Evolutionary conservation across 2,329 filamentous ascomycete species (phyloP).

Genomic region (Cladophialophora yegresii): DNA sequence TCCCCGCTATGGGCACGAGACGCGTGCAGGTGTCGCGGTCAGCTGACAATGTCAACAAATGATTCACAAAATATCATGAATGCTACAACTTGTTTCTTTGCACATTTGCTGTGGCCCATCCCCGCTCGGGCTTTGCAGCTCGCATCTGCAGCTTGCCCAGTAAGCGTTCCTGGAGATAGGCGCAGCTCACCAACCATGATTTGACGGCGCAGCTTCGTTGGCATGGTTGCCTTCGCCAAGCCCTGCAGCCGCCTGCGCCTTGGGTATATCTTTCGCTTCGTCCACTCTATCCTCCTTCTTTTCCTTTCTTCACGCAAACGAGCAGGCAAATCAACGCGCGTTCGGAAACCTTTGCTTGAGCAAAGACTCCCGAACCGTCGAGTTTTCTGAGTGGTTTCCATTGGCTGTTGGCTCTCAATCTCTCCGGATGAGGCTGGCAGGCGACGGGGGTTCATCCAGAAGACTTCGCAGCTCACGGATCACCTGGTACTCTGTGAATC

Average conservation of each 20-base stretch:
- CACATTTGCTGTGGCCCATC: constrained; percentile 1
- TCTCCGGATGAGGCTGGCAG: constrained; percentile 31
- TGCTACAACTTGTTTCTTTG: not conserved
- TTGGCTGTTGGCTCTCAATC: constrained; percentile 28
- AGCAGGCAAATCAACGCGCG: constrained; percentile 35
- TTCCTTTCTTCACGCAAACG: constrained; percentile 35
- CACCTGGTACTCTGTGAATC: constrained; percentile 54
- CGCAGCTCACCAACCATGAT: constrained; percentile 22
- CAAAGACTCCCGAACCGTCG: constrained; percentile 30
- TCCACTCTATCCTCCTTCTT: constrained; percentile 20
- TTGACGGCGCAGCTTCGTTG: constrained; percentile 25
- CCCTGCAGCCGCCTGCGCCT: constrained; percentile 30
- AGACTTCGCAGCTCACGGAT: constrained; percentile 59
- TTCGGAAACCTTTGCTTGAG: constrained; percentile 30
- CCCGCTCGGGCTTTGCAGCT: not conserved
- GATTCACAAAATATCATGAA: constrained; percentile 5
- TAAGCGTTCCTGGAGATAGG: constrained; percentile 26
- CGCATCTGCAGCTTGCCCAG: constrained; percentile 13
- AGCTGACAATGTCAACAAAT: constrained; percentile 19
- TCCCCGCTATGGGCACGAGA: constrained; percentile 11
- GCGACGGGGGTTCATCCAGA: constrained; percentile 43
- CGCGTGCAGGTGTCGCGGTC: constrained; percentile 12
- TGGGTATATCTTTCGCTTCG: constrained; percentile 25
- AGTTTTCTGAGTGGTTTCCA: constrained; percentile 32
- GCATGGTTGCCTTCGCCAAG: constrained; percentile 30